Evolutionary conservation across 2,329 filamentous ascomycete genomes (phyloP).

Genomic region (Aspergillus tamarii): DNA sequence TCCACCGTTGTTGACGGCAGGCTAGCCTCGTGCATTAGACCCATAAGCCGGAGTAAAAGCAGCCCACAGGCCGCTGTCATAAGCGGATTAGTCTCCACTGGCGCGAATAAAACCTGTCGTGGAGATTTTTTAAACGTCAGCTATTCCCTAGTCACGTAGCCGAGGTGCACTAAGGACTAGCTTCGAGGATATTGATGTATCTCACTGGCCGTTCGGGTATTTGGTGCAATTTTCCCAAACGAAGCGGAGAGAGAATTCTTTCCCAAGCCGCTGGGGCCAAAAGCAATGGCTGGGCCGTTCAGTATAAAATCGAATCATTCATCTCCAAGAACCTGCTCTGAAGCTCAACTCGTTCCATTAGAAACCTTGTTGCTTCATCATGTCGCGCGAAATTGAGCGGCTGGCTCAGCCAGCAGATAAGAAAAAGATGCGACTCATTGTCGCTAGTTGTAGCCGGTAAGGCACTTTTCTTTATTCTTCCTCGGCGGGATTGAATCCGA

Average conservation of each 20-base stretch:
- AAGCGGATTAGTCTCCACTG: background rate
- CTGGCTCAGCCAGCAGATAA: constrained; percentile 19
- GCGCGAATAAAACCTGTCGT: background rate
- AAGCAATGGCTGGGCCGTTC: background rate
- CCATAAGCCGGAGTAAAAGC: background rate
- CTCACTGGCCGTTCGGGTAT: background rate
- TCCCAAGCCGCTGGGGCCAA: background rate
- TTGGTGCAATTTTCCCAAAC: background rate
- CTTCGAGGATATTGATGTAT: background rate
- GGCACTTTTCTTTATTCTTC: background rate
- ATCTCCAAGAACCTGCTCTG: background rate
- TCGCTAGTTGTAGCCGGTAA: constrained; percentile 29
- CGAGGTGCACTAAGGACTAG: background rate
- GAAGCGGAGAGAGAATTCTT: background rate
- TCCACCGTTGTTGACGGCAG: background rate
- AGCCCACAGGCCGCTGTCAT: background rate
- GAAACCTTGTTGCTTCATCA: background rate
- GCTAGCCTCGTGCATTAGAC: background rate
- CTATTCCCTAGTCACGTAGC: background rate
- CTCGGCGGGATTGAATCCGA: accelerated
- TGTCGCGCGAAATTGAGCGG: constrained; percentile 27
- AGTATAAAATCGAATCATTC: background rate
- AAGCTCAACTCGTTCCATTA: too few species aligned
- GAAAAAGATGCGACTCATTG: constrained; percentile 26
- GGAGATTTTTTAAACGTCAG: background rate